Evolutionary conservation across 495 filamentous ascomycete genomes (phyloP).

Genomic region (Platismatia glauca): DNA sequence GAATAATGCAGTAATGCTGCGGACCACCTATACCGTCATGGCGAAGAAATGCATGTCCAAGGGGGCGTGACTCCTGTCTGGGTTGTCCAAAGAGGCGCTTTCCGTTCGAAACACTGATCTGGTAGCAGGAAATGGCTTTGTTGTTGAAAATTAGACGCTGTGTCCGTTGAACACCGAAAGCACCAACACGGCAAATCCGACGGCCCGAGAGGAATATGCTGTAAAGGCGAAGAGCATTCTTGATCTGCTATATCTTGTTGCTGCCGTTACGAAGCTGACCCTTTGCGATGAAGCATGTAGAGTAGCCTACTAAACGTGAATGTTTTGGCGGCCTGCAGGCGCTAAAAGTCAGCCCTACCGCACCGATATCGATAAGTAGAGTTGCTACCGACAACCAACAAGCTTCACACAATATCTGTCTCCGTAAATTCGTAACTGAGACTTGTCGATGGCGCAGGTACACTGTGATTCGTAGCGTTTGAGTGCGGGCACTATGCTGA

Average conservation of each 20-base stretch:
- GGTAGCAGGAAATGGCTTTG: not conserved
- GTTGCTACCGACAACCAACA: conserved; percentile 13
- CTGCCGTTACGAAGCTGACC: not conserved
- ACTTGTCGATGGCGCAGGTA: conserved; percentile 11
- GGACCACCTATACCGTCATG: conserved; percentile 2
- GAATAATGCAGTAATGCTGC: conserved; percentile 4
- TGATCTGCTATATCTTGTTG: conserved; percentile 3
- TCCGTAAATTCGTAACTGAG: not conserved
- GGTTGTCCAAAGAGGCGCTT: not conserved
- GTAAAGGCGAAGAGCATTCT: conserved; percentile 1
- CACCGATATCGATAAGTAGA: not conserved
- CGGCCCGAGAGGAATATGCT: not conserved
- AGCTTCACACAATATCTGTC: not conserved
- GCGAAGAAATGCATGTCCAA: not conserved
- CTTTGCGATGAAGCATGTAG: not conserved
- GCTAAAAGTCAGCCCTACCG: conserved; percentile 7
- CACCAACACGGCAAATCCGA: not conserved
- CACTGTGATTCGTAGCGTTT: not conserved
- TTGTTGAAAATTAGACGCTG: conserved; percentile 5
- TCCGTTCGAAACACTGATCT: not conserved
- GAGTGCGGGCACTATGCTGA: not conserved
- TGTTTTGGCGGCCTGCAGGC: conserved; percentile 15
- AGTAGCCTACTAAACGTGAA: conserved; percentile 1
- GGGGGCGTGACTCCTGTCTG: not conserved
- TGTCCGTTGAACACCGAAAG: not conserved